Evolutionary conservation across 768 basidiomycete genomes (phyloP).

Genomic region (Mrakia gelida): DNA sequence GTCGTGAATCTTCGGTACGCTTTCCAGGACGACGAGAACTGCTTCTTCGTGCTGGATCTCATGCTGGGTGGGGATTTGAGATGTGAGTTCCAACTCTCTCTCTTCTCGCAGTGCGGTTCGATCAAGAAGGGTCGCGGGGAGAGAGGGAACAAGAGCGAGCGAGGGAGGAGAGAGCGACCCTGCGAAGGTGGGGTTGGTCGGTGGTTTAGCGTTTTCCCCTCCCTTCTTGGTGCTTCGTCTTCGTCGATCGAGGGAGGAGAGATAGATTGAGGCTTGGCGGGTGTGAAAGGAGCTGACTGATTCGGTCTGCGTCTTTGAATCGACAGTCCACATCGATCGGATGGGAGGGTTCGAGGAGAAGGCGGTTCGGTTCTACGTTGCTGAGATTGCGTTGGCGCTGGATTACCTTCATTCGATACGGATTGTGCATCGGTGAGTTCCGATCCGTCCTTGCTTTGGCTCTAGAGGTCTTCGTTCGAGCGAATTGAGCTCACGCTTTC

Average conservation of each 20-base stretch:
- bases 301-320: not conserved
- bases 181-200: not conserved
- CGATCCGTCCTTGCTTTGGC: too few relatives aligned
- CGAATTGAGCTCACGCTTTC: too few relatives aligned
- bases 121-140: not conserved
- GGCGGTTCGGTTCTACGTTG: conserved; percentile 65
- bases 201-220: not conserved
- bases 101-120: too few relatives aligned
- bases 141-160: not conserved
- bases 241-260: not conserved
- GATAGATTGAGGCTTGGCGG: not conserved
- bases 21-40: conserved; percentile 87
- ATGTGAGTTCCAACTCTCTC: conserved; percentile 43
- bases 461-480: too few relatives aligned
- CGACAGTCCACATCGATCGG: conserved; percentile 41
- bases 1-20: conserved; percentile 88
- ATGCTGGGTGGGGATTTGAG: conserved; percentile 93
- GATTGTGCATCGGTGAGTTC: conserved; percentile 89
- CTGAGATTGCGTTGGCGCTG: conserved; percentile 81
- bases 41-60: conserved; percentile 34
- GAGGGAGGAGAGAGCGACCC: too few relatives aligned
- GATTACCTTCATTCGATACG: conserved; percentile 85
- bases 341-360: conserved; percentile 39
- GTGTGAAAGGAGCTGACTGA: not conserved
- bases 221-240: not conserved